Conservation (phyloP, 805 yeast genomes). For the Pichia scutulata region DNA sequence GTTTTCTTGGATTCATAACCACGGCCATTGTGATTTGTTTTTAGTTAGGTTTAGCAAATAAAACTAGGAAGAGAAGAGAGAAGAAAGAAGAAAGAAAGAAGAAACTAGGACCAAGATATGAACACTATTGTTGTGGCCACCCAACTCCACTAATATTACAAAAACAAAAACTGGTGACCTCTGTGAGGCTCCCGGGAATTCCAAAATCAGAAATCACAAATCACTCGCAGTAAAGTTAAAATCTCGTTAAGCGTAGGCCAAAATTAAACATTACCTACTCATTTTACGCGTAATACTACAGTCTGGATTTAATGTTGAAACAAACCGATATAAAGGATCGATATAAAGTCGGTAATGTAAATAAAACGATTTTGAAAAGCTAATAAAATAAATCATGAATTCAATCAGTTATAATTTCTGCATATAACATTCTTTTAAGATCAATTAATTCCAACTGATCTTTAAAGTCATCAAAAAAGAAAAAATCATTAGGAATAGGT, state of each 20-base stretch:
- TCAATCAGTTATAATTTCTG: conserved; percentile 37
- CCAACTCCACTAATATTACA: too few relatives aligned
- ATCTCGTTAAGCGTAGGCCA: too few relatives aligned
- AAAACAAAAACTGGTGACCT: too few relatives aligned
- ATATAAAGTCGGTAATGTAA: neutral
- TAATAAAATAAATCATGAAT: neutral
- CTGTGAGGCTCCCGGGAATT: too few relatives aligned
- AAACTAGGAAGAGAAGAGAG: conserved; percentile 7
- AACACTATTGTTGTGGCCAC: too few relatives aligned
- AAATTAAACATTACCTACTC: too few relatives aligned
- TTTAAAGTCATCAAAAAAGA: conserved; percentile 46
- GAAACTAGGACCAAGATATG: too few relatives aligned
- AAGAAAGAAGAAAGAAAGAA: neutral
- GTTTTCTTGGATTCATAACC: conserved; percentile 25
- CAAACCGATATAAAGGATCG: neutral
- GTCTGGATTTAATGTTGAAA: too few relatives aligned
- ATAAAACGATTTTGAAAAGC: neutral
- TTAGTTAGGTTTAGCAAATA: conserved; percentile 4
- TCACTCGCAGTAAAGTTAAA: too few relatives aligned
- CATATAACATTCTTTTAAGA: conserved; percentile 44
- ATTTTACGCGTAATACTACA: too few relatives aligned
- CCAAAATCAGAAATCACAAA: too few relatives aligned
- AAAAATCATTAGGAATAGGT: conserved; percentile 47
- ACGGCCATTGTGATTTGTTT: conserved; percentile 3
- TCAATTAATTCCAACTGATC: conserved; percentile 44